Percentiles rank a stretch among this genome's conserved stretches.
phyloP scores from a whole-genome alignment of 176 grass and related monocot species.

The Carex cristatella region DNA sequence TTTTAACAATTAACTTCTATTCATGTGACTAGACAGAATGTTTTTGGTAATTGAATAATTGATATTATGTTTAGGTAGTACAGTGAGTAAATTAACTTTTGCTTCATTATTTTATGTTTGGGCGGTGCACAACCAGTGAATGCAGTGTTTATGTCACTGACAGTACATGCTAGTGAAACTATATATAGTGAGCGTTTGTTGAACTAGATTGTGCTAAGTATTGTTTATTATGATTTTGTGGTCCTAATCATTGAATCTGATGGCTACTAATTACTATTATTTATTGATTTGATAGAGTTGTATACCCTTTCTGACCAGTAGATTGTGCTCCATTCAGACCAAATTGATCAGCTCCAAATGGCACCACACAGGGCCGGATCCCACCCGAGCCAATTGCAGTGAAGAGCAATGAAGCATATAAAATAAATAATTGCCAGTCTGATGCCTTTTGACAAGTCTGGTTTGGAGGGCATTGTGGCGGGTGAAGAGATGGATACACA shows the following conservation, averaged over 20 bases:
- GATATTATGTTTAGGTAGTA: background rate
- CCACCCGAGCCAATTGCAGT: conserved; percentile 63
- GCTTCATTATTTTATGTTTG: background rate
- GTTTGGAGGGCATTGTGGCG: conserved; percentile 29
- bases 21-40: background rate
- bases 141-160: background rate
- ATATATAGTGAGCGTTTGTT: background rate
- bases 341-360: conserved; percentile 79
- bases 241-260: conserved; percentile 8
- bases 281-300: background rate
- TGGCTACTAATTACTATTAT: background rate
- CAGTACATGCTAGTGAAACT: background rate
- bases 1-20: background rate
- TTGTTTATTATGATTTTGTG: background rate
- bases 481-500: conserved; percentile 45
- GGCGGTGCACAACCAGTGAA: background rate
- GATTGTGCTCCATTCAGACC: conserved; percentile 30
- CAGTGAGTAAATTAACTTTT: background rate
- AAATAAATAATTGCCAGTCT: conserved; percentile 37
- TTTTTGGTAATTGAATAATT: background rate
- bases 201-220: background rate
- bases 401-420: conserved; percentile 59
- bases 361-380: conserved; percentile 62
- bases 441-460: conserved; percentile 48
- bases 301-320: conserved; percentile 1